phyloP scores from a whole-genome alignment of 176 grass and related monocot species.

The Rhynchospora pubera region DNA sequence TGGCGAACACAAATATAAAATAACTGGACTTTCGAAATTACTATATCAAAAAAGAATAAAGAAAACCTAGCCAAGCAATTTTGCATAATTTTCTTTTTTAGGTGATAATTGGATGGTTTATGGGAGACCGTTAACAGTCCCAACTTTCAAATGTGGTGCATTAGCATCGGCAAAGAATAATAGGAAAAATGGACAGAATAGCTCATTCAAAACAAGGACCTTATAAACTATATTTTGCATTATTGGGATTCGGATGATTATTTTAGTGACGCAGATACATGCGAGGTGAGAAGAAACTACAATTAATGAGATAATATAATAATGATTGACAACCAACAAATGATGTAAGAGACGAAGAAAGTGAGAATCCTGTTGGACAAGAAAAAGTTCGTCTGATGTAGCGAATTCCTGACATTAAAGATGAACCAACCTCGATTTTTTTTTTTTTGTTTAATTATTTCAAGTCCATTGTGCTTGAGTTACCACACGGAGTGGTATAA shows the following conservation, averaged over 20 bases:
- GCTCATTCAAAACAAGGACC: background rate
- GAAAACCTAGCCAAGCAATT: background rate
- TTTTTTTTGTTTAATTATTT: background rate
- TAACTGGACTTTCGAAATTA: background rate
- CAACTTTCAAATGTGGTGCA: background rate
- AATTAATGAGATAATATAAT: background rate
- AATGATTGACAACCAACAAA: background rate
- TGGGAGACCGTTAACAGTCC: background rate
- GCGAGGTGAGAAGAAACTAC: background rate
- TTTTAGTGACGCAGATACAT: background rate
- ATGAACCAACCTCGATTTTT: too few relatives aligned
- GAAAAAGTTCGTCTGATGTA: background rate
- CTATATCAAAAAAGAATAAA: background rate
- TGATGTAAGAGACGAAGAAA: background rate
- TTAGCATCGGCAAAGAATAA: background rate
- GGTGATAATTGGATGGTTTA: background rate
- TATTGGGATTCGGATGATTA: constrained; percentile 13
- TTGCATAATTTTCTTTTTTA: background rate
- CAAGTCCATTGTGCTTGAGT: background rate
- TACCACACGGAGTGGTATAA: background rate
- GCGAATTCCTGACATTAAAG: background rate
- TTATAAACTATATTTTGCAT: background rate
- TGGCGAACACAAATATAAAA: background rate
- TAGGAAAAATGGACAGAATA: background rate
- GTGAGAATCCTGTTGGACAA: background rate